Evolutionary conservation across 2,329 filamentous ascomycete genomes (phyloP), one percentile per base, ranked within the genome.

Genomic region (Colletotrichum cuscutae): DNA sequence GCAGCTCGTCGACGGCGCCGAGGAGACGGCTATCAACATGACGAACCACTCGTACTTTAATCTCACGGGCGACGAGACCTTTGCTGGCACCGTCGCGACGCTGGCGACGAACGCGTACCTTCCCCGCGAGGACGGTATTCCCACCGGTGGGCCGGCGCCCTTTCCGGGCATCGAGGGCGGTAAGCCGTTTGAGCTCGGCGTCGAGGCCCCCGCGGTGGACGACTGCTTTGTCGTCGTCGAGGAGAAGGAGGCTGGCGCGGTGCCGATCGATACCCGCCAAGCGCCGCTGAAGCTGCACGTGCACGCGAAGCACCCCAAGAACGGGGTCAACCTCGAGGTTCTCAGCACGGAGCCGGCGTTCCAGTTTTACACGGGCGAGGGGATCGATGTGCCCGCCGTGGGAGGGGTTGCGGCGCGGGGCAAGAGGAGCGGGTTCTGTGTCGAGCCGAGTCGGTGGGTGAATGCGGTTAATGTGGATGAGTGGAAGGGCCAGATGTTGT

Each of bases 351-450:
- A 98, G 86, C 97, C 97, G 0, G 94, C 95, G 0, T 98, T 98
- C 87, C 96, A 98, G 82, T 97, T 98, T 85, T 98, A 98, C 84
- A 97, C 95, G 0, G 97, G 96, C 76, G 92, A 94, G 79, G 92
- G 91, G 79, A 95, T 97, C 76, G 86, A 97, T 77, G 92, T 97
- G 13, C 92, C 94, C 0, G 92, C 86, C 35, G 86, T 91, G 4
- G 87, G 86, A n/a, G 87, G 87, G 2, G 82, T 89, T 32, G 90
- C 92, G 0, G 91, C 92, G 1, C 89, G 94, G 61, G 89, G 88
- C 0, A 80, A 90, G 4, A 89, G 95, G 61, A 90, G 92, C 57
- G 96, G 93, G 0, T 97, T 98, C 85, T 98, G 95, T 82, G 92
- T 98, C 56, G 97, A 99, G 86, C 95, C 96, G 0, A 94, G 94